Evolutionary conservation across 2,329 filamentous ascomycete genomes (phyloP), one percentile per base, ranked within the genome.

Genomic region (Phialophora chinensis): DNA sequence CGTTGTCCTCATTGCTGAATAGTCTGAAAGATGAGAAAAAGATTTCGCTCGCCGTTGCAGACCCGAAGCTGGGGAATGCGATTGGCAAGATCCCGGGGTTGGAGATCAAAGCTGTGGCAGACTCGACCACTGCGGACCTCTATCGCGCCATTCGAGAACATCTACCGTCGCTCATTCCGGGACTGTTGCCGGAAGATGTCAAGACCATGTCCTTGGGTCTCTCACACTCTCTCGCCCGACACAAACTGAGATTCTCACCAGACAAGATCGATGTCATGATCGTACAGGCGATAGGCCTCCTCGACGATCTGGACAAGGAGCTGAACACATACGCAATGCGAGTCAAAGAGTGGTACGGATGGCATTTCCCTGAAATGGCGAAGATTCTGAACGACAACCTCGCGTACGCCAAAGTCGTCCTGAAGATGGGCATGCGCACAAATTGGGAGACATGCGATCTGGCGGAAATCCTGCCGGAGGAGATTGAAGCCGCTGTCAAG

Each of bases 201-300:
- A 90, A 92, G 77, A 95, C 93, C 75, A 98, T 98, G 91, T 90
- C 92, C 27, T 87, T 99, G 67, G 95, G 95, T 88, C 89, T 99
- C 59, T 96, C 94, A 42, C 95, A 99, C 83, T 97, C 93, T 64
- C 89, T 99, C 75, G 96, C 94, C 56, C 90, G 93, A 71, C 93
- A 99, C 84, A 98, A 97, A 86, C 88, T 99, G 77, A 97, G 97
- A 85, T 99, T 99, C 83, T 97, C 92, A 8, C 91, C 94, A 65
- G 93, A 99, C 78, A 99, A 99, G 86, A 94, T 99, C 73, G 95
- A 99, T 78, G 95, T 95, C 60, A 99, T 99, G 95, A 97, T 99
- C 77, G 93, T 99, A 66, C 95, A 99, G 82, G 93, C 93, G 65
- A 95, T 99, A 77, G 90, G 91, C 71, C 87, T 97, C 60, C 86